A percentile compares a stretch with the other conserved stretches of the same genome.
phyloP scores from a whole-genome alignment of 352 stramenopile genomes.

The Globisporangium nunn region DNA sequence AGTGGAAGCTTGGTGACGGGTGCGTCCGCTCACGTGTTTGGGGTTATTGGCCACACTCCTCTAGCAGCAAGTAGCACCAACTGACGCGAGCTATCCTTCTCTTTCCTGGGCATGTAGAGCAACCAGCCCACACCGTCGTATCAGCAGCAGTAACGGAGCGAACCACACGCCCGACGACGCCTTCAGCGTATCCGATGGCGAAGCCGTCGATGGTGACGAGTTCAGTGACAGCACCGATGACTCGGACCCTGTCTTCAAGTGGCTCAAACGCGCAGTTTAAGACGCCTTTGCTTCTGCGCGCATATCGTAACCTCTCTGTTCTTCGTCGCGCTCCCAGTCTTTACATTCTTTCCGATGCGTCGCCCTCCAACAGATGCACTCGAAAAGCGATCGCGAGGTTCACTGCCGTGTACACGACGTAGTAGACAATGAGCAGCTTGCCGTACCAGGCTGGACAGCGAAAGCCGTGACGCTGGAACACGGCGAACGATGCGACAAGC shows the following conservation, averaged over 20 bases:
- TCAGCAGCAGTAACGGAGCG: background rate
- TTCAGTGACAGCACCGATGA: constrained; percentile 34
- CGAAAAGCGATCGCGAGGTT: constrained; percentile 54
- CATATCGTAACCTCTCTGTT: background rate
- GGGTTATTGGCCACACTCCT: background rate
- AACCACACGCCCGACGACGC: background rate
- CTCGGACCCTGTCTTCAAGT: constrained; percentile 50
- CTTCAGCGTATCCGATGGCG: background rate
- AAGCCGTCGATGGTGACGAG: constrained; percentile 6
- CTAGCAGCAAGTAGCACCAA: no score
- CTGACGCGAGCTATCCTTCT: background rate
- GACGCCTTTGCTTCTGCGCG: background rate
- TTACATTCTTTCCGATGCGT: background rate
- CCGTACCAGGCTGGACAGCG: constrained; percentile 66
- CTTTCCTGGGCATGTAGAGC: background rate
- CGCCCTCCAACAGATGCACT: background rate
- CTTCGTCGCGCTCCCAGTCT: background rate
- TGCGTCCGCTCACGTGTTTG: constrained; percentile 15
- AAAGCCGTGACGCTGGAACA: constrained; percentile 51
- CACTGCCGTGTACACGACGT: constrained; percentile 61
- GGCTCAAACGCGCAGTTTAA: constrained; percentile 44
- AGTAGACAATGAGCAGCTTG: constrained; percentile 58
- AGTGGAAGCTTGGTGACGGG: constrained; percentile 61
- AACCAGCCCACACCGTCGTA: background rate
- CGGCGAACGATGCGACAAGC: constrained; percentile 36